phyloP scores from a whole-genome alignment of 2,329 filamentous ascomycete genomes.

The Pseudogymnoascus sp. region DNA sequence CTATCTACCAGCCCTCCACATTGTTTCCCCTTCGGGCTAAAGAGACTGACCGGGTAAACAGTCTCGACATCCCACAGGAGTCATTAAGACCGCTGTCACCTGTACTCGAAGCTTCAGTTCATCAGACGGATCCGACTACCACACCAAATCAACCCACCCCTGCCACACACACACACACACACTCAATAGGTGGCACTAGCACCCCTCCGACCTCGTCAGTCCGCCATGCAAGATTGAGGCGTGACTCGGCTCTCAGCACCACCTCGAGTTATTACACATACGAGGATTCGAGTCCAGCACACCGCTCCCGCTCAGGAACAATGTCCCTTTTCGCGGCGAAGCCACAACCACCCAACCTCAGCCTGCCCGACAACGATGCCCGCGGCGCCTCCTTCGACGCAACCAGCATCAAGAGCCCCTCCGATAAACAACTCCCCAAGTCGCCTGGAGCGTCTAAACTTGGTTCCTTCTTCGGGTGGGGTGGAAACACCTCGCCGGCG shows the following conservation, averaged over 20 bases:
- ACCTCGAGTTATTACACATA: constrained; percentile 21
- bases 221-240: constrained; percentile 24
- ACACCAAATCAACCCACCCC: constrained; percentile 17
- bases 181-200: not conserved
- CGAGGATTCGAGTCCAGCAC: constrained; percentile 21
- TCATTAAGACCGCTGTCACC: not conserved
- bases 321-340: constrained; percentile 29
- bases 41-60: not conserved
- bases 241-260: constrained; percentile 22
- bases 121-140: constrained; percentile 1
- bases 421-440: constrained; percentile 32
- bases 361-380: constrained; percentile 17
- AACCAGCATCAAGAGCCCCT: constrained; percentile 20
- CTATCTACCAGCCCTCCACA: not conserved
- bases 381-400: constrained; percentile 21
- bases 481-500: constrained; percentile 43
- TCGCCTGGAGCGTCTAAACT: constrained; percentile 44
- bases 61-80: not conserved
- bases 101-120: not conserved
- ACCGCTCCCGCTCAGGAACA: constrained; percentile 21
- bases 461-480: constrained; percentile 61
- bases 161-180: constrained; percentile 11
- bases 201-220: constrained; percentile 12
- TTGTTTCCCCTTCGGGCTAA: not conserved
- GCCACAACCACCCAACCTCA: constrained; percentile 23